Base-by-base conservation (phyloP, 2,329 filamentous ascomycete species). In the Lasiodiplodia sp. region DNA sequence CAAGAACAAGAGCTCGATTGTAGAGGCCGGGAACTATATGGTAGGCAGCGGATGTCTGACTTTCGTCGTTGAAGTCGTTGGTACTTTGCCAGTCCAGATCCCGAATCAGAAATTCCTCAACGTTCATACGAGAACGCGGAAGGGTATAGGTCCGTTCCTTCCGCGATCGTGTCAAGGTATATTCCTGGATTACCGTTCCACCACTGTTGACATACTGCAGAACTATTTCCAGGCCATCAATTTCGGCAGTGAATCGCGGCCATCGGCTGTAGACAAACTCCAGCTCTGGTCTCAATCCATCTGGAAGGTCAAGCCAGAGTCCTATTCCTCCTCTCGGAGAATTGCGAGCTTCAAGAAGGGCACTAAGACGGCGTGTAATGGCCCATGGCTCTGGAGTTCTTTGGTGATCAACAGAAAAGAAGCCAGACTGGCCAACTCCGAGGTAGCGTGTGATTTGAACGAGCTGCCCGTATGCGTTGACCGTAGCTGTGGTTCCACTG, bases 221-320 rank as follows among this genome's bases (percentile, higher is more conserved):
- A 2, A 10, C 12, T 2, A 67, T 16, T 6, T 11, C 4, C 2
- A 21, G 21, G 11, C 16, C 25, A 3, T 51, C 6, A 0, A 23
- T 16, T 2, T 51, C 4, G 4, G 11, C 16, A 3, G 11, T 57
- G 25, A 49, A 67, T 2, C 18, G 40, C 2, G 64, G 64, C 64
- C 64, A 67, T 12, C 52, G 53, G 25, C 57, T 52, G n/a, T 51
- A 25, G 2, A 49, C 23, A n/a, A 67, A 67, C 3, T 31, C 52
- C n/a, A 58, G 7, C 1, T 7, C 23, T 6, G 38, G 38, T 10
- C 1, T 16, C 10, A 12, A 3, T 25, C 16, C 34, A 37, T 7
- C 2, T 8, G 8, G 4, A 10, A 2, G 1, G 6, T 14, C 14
- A 25, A 38, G 8, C 11, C 16, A 16, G 14, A 67, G 53, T 5